phyloP scores from a whole-genome alignment of 2,329 filamentous ascomycete genomes.

The Elsinoe australis region DNA sequence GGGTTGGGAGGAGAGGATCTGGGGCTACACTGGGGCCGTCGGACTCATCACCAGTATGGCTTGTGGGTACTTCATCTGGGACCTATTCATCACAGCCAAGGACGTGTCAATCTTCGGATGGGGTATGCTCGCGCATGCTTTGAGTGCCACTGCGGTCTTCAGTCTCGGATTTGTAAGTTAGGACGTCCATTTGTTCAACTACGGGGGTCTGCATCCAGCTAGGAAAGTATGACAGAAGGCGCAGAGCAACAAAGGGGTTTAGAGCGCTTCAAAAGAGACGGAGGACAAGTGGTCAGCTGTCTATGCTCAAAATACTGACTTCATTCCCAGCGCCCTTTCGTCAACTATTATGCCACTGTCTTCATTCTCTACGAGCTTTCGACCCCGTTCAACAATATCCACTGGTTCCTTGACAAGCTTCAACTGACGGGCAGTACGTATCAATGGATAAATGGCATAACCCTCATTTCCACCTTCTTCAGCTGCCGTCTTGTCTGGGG shows the following conservation, averaged over 20 bases:
- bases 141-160: conserved; percentile 67
- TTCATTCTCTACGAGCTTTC: conserved; percentile 87
- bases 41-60: conserved; percentile 71
- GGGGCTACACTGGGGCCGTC: conserved; percentile 65
- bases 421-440: conserved; percentile 65
- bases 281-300: neutral
- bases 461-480: conserved; percentile 67
- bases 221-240: too few species aligned
- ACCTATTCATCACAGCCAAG: conserved; percentile 60
- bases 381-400: conserved; percentile 76
- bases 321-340: conserved; percentile 60
- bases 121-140: conserved; percentile 70
- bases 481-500: conserved; percentile 70
- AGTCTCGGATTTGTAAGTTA: conserved; percentile 69
- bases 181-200: too few species aligned
- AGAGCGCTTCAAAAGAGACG: neutral
- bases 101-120: conserved; percentile 65
- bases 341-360: conserved; percentile 71
- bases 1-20: conserved; percentile 57
- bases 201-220: too few species aligned
- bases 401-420: conserved; percentile 89
- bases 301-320: neutral
- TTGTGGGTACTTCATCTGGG: conserved; percentile 78
- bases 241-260: too few species aligned
- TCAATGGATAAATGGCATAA: conserved; percentile 70